Conservation (phyloP, 257 asterid species). For the Mentha longifolia region DNA sequence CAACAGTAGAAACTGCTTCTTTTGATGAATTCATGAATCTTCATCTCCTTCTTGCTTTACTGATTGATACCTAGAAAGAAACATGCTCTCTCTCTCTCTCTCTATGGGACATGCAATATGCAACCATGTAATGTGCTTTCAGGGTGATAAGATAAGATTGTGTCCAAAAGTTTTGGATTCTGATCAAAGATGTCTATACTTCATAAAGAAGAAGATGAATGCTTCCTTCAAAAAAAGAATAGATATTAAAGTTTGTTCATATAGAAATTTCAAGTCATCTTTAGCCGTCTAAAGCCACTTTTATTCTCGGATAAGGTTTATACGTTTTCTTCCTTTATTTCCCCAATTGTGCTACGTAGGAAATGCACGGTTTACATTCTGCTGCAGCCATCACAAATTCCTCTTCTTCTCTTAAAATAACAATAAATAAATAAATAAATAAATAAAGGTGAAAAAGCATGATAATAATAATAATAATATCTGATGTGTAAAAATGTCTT, state of each 20-base stretch:
- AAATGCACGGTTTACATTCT: conserved; percentile 25
- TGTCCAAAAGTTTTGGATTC: conserved; percentile 17
- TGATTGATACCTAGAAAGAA: conserved; percentile 7
- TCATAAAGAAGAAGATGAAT: neutral
- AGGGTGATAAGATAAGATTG: neutral
- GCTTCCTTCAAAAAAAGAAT: conserved; percentile 15
- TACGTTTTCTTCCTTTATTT: neutral
- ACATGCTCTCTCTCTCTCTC: neutral
- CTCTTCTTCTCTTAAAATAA: neutral
- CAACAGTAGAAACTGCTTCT: no score
- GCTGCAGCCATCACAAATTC: conserved; percentile 40
- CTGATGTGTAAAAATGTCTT: conserved; percentile 65
- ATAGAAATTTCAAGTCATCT: conserved; percentile 24
- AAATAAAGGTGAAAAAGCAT: conserved; percentile 33
- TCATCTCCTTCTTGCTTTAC: neutral
- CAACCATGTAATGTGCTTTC: neutral
- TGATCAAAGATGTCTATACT: conserved; percentile 20
- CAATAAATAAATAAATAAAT: no score
- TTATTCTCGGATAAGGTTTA: conserved; percentile 45
- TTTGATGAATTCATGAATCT: conserved; percentile 6
- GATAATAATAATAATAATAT: no score
- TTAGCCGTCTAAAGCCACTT: conserved; percentile 40
- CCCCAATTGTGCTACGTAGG: conserved; percentile 26
- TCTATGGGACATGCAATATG: no score
- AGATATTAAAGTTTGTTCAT: conserved; percentile 11